A percentile compares a stretch with the other conserved stretches of the same genome.
These are phyloP conservation scores for Lactarius indigo DNA, from an alignment of 768 basidiomycete genomes.

Conservation along the genomic window DNA sequence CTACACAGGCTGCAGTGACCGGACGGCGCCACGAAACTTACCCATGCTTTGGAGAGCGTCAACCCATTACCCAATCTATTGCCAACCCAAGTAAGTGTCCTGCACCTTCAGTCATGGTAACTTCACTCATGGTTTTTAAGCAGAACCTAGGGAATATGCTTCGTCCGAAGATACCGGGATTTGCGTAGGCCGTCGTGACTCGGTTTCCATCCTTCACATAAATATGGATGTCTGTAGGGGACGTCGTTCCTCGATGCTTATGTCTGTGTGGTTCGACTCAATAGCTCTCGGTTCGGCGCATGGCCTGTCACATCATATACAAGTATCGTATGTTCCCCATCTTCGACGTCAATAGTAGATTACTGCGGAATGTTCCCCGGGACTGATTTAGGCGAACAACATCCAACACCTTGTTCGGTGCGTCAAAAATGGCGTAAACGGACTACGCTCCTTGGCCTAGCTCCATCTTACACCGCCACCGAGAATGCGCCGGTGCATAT, in stretches of 20 bases:
- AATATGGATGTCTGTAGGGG: neutral
- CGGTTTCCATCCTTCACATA: neutral
- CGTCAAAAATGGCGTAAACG: neutral
- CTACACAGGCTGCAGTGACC: neutral
- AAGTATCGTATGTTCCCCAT: neutral
- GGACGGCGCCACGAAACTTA: neutral
- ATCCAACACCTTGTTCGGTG: neutral
- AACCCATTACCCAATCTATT: constrained; percentile 1
- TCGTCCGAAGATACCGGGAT: constrained; percentile 10
- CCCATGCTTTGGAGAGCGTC: neutral
- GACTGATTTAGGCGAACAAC: neutral
- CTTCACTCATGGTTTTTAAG: neutral
- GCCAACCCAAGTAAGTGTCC: neutral
- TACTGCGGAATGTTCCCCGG: neutral
- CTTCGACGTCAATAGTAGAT: neutral
- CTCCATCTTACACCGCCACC: neutral
- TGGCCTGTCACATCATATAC: neutral
- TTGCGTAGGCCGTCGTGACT: neutral
- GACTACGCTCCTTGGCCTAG: neutral
- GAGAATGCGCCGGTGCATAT: neutral
- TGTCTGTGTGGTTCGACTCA: neutral
- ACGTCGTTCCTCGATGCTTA: neutral
- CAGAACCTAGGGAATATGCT: constrained; percentile 5
- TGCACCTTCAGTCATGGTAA: neutral
- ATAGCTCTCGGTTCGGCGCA: neutral